phyloP scores from a whole-genome alignment of 2,329 filamentous ascomycete species.

The Elsinoe perseae region DNA sequence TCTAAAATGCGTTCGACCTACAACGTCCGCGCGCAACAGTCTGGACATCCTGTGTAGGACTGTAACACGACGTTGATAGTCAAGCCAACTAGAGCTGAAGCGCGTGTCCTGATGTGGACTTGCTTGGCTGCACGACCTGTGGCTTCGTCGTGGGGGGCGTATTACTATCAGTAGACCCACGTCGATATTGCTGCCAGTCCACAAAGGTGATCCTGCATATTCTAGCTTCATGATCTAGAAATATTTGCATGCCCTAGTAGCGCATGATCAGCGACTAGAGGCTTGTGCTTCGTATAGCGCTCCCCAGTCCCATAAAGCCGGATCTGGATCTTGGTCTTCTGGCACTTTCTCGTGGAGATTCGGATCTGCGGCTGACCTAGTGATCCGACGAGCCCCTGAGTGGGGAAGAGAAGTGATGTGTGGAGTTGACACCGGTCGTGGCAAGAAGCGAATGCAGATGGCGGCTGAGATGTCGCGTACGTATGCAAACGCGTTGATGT shows the following conservation, averaged over 20 bases:
- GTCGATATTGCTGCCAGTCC: not conserved
- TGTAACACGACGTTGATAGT: too few species aligned
- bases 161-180: too few species aligned
- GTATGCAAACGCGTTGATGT: not conserved
- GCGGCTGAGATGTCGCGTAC: too few species aligned
- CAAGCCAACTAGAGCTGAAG: too few species aligned
- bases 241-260: not conserved
- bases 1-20: not conserved
- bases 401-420: not conserved
- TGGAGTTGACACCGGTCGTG: not conserved
- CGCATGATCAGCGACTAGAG: conserved; percentile 1
- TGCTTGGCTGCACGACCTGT: too few species aligned
- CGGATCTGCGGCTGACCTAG: not conserved
- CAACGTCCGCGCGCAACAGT: too few species aligned
- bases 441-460: not conserved
- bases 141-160: too few species aligned
- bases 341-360: not conserved
- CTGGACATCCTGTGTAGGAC: too few species aligned
- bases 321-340: not conserved
- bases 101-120: too few species aligned
- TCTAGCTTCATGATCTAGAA: not conserved
- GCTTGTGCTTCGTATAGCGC: not conserved
- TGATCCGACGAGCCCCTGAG: not conserved
- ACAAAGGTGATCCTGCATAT: not conserved
- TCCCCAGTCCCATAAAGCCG: not conserved